Conservation (phyloP, 768 basidiomycete genomes). For the Phylloporus rhodoxanthus region DNA sequence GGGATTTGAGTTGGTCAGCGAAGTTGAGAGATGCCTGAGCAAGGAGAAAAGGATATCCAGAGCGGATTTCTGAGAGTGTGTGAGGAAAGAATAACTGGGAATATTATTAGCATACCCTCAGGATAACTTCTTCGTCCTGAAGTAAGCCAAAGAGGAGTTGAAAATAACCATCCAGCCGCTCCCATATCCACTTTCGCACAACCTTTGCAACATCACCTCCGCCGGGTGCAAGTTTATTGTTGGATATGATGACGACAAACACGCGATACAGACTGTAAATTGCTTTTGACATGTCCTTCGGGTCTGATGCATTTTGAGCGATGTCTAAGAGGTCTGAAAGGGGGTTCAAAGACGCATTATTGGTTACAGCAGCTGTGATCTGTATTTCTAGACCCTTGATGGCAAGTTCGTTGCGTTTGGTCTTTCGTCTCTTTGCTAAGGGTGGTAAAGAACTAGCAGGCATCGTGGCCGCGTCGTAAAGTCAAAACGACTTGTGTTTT, state of each 20-base stretch:
- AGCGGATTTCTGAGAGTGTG: constrained; percentile 49
- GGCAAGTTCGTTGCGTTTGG: constrained; percentile 18
- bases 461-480: constrained; percentile 12
- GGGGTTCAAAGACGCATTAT: constrained; percentile 65
- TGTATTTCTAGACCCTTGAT: constrained; percentile 50
- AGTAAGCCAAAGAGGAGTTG: constrained; percentile 64
- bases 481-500: too few relatives aligned
- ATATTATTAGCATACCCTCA: constrained; percentile 52
- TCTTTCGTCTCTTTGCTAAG: constrained; percentile 46
- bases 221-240: constrained; percentile 47
- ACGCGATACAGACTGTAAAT: constrained; percentile 80
- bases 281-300: constrained; percentile 61
- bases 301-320: constrained; percentile 40
- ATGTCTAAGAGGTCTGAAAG: constrained; percentile 70
- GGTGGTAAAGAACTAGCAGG: constrained; percentile 45
- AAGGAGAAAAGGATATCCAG: constrained; percentile 73
- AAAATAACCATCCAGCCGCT: constrained; percentile 63
- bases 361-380: constrained; percentile 47
- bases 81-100: constrained; percentile 2
- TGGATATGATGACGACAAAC: constrained; percentile 58
- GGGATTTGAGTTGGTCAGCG: constrained; percentile 41
- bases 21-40: constrained; percentile 70
- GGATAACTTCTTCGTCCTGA: constrained; percentile 66
- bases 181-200: constrained; percentile 78
- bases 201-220: constrained; percentile 49